Base-by-base conservation (phyloP, 2,329 filamentous ascomycete genomes). In the Cordyceps tenuipes region DNA sequence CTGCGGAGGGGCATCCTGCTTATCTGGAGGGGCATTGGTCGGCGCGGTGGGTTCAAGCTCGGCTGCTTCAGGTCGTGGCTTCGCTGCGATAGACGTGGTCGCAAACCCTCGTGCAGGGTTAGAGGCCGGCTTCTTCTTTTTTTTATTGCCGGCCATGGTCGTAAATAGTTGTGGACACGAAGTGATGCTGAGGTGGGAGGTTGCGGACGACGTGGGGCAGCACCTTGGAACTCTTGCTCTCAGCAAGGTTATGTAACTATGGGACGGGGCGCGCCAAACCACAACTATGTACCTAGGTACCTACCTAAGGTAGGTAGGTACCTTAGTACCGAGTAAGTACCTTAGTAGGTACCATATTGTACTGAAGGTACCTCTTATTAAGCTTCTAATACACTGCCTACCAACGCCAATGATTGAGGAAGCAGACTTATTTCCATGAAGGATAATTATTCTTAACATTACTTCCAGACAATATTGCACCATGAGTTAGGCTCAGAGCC, bases 61-160 rank as follows among this genome's bases (percentile, higher is more conserved):
- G 54, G 71, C 65, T 46, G 68, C 70, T 62, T 93, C 91, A 50
- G 82, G 79, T 70, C 90, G 82, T 9, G 85, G 81, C 67, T 92
- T 96, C 26, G 91, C 95, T 48, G 91, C 90, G 62, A 96, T 82
- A 1, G 93, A 97, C 13, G 90, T 95, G 5, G 94, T 99, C 64
- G 93, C 91, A 76, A 97, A 96, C 19, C 92, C 94, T 72, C 94
- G 83, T 44, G 91, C 91, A 62, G 92, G 90, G 73, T 97, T 97
- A 36, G 87, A 84, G 29, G 84, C 83, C 59, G 89, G 82, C 82
- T 97, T 97, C 80, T 91, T 95, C 78, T 97, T 96, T 77, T 96
- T 96, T 75, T 90, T 86, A 62, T 77, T 75, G 48, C 78, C 79
- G 61, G 88, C 87, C 89, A 93, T 93, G 65, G 63, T 68, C 64